Percentiles rank a stretch among this genome's conserved stretches.
Evolutionary conservation across 2,329 filamentous ascomycete genomes (phyloP).

Genomic region (Geosmithia flava): DNA sequence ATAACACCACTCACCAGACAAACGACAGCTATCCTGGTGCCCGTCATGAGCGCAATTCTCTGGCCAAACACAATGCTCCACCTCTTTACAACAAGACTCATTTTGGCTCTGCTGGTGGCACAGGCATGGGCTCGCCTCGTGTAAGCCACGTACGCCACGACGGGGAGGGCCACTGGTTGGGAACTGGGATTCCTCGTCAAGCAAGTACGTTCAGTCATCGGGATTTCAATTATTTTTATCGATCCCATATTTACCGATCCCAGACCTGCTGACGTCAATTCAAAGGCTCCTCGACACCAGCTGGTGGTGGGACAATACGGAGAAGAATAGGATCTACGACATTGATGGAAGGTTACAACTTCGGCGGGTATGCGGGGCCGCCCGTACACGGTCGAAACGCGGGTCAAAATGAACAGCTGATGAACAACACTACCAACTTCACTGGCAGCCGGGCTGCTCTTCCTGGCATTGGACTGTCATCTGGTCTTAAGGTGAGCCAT

Average conservation of each 20-base stretch:
- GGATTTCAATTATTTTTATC: not conserved
- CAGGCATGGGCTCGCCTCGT: not conserved
- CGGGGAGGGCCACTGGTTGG: not conserved
- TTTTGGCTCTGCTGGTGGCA: not conserved
- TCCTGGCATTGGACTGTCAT: constrained; percentile 14
- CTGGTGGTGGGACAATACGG: not conserved
- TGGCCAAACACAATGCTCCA: not conserved
- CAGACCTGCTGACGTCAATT: not conserved
- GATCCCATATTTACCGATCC: not conserved
- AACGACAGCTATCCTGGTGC: not conserved
- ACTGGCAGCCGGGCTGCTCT: constrained; percentile 8
- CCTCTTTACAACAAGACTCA: not conserved
- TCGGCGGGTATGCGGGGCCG: constrained; percentile 1
- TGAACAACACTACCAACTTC: constrained; percentile 5
- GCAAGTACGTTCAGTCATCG: not conserved
- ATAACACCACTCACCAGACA: constrained; percentile 4
- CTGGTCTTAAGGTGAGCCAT: constrained; percentile 16
- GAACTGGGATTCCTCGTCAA: not conserved
- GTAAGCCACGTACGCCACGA: not conserved
- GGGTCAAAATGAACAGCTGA: not conserved
- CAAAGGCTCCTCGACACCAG: not conserved
- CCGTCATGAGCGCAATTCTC: not conserved
- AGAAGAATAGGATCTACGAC: not conserved
- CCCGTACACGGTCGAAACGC: not conserved
- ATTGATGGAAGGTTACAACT: not conserved